phyloP scores from a whole-genome alignment of 1,139 yeast genomes.

The Blastobotrys arbuscula region DNA sequence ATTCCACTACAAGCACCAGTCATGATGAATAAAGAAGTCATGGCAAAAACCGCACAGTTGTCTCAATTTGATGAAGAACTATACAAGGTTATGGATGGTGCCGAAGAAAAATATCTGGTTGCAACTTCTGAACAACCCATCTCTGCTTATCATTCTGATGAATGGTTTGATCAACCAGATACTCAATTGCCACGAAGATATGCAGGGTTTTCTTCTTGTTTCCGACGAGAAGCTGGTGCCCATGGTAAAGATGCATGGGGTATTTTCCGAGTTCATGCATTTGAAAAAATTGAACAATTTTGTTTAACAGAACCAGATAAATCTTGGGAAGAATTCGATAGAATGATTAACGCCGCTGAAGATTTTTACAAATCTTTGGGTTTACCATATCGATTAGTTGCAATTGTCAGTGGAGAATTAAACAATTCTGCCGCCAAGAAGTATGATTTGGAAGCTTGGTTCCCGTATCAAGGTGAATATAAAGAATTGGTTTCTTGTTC shows the following conservation, averaged over 20 bases:
- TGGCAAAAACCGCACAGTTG: constrained; percentile 99
- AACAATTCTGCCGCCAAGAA: constrained; percentile 99
- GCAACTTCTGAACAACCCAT: constrained; percentile 99
- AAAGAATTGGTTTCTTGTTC: constrained; percentile 98
- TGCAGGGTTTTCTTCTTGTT: constrained; percentile 97
- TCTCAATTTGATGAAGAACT: constrained; percentile 97
- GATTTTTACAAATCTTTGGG: constrained; percentile 90
- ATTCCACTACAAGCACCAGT: constrained; percentile 96
- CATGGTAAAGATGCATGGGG: constrained; percentile 99
- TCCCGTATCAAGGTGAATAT: constrained; percentile 98
- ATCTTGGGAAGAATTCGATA: constrained; percentile 95
- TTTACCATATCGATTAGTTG: constrained; percentile 94
- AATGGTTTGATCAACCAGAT: constrained; percentile 97
- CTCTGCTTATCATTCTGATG: constrained; percentile 94
- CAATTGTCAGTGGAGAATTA: constrained; percentile 96
- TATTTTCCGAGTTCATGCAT: constrained; percentile 97
- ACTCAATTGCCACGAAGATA: constrained; percentile 92
- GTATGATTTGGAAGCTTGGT: constrained; percentile 99
- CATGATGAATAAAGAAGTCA: constrained; percentile 98
- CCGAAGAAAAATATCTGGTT: constrained; percentile 93
- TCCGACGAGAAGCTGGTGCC: constrained; percentile 99
- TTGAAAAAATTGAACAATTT: constrained; percentile 95
- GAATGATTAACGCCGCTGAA: constrained; percentile 88
- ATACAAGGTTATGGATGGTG: constrained; percentile 94
- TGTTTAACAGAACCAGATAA: constrained; percentile 95